These are phyloP conservation scores for Boletus rubroflammeus DNA, from an alignment of 768 basidiomycete genomes.

Conservation along the genomic window DNA sequence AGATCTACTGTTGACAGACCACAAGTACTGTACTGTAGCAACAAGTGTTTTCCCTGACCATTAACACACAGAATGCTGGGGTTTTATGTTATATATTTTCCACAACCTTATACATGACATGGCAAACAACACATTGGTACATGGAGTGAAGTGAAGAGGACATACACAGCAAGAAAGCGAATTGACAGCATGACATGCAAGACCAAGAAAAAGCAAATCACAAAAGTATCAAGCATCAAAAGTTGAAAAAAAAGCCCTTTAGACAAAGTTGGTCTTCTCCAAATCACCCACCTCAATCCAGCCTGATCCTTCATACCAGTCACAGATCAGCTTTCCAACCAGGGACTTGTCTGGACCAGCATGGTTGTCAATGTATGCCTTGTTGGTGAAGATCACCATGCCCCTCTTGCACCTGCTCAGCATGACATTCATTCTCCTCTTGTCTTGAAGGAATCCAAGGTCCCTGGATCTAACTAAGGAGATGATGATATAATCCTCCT, in stretches of 20 bases:
- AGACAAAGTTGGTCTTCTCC: slow-evolving; percentile 17
- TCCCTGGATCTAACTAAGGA: slow-evolving; percentile 62
- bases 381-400: slow-evolving; percentile 71
- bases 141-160: neutral
- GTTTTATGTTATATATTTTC: neutral
- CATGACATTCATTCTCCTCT: slow-evolving; percentile 83
- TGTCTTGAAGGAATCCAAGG: slow-evolving; percentile 64
- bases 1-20: neutral
- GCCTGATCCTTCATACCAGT: slow-evolving; percentile 29
- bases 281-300: slow-evolving; percentile 38
- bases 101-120: slow-evolving; percentile 9
- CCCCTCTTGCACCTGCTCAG: slow-evolving; percentile 73
- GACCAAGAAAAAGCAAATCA: neutral
- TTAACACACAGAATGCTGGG: slow-evolving; percentile 1
- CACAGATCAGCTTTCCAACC: slow-evolving; percentile 37
- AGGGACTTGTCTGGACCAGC: slow-evolving; percentile 48
- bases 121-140: neutral
- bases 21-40: neutral
- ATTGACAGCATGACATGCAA: slow-evolving; percentile 12
- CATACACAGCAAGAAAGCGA: slow-evolving; percentile 18
- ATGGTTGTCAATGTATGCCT: slow-evolving; percentile 52
- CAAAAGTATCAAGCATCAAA: neutral
- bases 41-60: neutral
- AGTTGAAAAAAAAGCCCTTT: no score
- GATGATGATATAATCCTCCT: slow-evolving; percentile 72